Evolutionary conservation across 768 basidiomycete species (phyloP), one percentile per base, ranked within the genome.

Genomic region (Lyophyllum atratum): DNA sequence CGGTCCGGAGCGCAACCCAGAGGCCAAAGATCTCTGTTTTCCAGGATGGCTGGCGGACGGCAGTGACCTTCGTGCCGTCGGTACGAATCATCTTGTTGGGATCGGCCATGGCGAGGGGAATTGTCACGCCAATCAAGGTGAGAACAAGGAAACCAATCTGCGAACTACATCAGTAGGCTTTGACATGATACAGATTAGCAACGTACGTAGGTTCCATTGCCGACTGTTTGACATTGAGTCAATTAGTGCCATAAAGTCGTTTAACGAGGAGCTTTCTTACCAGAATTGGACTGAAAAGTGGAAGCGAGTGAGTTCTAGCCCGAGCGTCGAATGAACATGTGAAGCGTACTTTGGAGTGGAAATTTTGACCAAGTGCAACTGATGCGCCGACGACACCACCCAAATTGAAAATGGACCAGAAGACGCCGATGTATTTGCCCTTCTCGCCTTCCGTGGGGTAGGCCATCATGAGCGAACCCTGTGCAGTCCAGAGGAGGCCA

Each of bases 361-460:
- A 85, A 66, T 92, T 92, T 61, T 83, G 75, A 0, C 83, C 92
- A 42, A 93, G 77, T 14, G 90, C 85, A 28, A 93, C 89, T 11
- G 87, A 76, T 3, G 90, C 83, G 24, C 92, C 91, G 44, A 93
- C 85, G 46, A 94, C 89, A 56, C 86, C 85, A 37, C 90, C 90
- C 24, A 92, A 60, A 64, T 93, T 92, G 77, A 94, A 93, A 56
- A 93, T 88, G 45, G 80, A 71, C 92, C 92, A 93, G 73, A 93
- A 93, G 51, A 91, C 83, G 44, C 80, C 86, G 54, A 93, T 91
- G 70, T 80, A 92, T 46, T 72, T 76, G n/a, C 91, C 91, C 70
- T 93, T 93, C 67, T 92, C 82, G 49, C 69, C 68, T 67, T 93
- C 91, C 0, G 89, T 91, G 0, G 91, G 89, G 68, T 93, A 93